phyloP scores from a whole-genome alignment of 208 protist species.

The Leishmania mexicana region DNA sequence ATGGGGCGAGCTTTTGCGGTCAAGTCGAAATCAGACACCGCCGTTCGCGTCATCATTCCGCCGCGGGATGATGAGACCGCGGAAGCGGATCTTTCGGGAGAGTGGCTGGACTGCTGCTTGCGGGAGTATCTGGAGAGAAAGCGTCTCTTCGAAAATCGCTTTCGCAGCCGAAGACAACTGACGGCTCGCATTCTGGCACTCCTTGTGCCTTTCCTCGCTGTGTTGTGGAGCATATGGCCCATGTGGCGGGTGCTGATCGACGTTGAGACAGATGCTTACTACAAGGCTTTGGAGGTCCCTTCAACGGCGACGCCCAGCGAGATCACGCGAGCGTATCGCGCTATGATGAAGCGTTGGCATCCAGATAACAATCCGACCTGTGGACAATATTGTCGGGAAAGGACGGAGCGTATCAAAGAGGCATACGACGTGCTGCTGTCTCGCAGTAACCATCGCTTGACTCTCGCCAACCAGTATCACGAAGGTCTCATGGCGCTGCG shows the following conservation, averaged over 20 bases:
- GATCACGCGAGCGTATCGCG: constrained; percentile 81
- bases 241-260: constrained; percentile 82
- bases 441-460: constrained; percentile 54
- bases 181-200: constrained; percentile 29
- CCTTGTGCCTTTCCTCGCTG: constrained; percentile 31
- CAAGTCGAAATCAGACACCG: constrained; percentile 16
- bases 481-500: constrained; percentile 65
- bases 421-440: constrained; percentile 81
- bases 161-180: constrained; percentile 24
- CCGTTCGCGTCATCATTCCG: constrained; percentile 4
- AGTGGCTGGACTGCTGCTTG: constrained; percentile 76
- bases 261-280: constrained; percentile 67
- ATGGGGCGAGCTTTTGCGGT: constrained; percentile 30
- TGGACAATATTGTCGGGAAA: constrained; percentile 55
- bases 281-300: constrained; percentile 53
- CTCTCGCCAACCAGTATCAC: constrained; percentile 68
- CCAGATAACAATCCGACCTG: constrained; percentile 84
- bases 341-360: constrained; percentile 77
- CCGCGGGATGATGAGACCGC: constrained; percentile 11
- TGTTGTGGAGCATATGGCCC: constrained; percentile 62
- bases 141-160: constrained; percentile 39
- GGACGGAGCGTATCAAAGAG: constrained; percentile 71
- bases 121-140: constrained; percentile 72
- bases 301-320: constrained; percentile 42
- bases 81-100: not conserved